Percentiles rank a stretch among this genome's conserved stretches.
Conservation (phyloP, 1,139 yeast genomes). For the Barnettozyma hawaiiensis region DNA sequence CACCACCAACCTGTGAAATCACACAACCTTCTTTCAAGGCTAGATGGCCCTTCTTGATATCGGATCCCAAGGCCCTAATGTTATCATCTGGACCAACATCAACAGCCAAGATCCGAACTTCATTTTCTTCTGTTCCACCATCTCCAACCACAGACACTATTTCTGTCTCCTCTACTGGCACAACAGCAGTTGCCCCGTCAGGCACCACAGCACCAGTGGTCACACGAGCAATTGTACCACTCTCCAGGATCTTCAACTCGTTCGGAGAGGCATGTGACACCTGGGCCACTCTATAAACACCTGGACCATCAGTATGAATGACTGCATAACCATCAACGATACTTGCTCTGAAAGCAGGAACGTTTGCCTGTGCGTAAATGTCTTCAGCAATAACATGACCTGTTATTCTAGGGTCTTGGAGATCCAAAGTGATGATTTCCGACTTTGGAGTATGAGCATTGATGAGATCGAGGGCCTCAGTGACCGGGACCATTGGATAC, state of each 20-base stretch:
- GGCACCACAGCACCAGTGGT: slow-evolving; percentile 54
- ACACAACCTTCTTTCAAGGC: slow-evolving; percentile 32
- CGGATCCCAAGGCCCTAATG: slow-evolving; percentile 42
- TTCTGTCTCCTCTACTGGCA: slow-evolving; percentile 45
- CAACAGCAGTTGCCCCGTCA: slow-evolving; percentile 43
- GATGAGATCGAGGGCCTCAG: slow-evolving; percentile 33
- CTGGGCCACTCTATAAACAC: slow-evolving; percentile 34
- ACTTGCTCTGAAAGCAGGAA: slow-evolving; percentile 44
- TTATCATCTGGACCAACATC: slow-evolving; percentile 37
- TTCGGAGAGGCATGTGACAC: slow-evolving; percentile 39
- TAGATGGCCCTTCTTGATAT: slow-evolving; percentile 32
- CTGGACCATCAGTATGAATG: slow-evolving; percentile 37
- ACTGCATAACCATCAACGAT: slow-evolving; percentile 52
- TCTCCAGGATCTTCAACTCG: slow-evolving; percentile 13
- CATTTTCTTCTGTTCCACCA: slow-evolving; percentile 36
- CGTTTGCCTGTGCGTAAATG: slow-evolving; percentile 32
- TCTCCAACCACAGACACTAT: slow-evolving; percentile 30
- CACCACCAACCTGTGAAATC: slow-evolving; percentile 40
- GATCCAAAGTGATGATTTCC: slow-evolving; percentile 20
- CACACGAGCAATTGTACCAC: slow-evolving; percentile 37
- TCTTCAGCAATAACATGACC: slow-evolving; percentile 39
- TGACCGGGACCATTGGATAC: slow-evolving; percentile 39
- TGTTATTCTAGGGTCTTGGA: slow-evolving; percentile 26
- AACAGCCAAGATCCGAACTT: slow-evolving; percentile 32
- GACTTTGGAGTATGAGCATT: slow-evolving; percentile 27